Base-by-base conservation (phyloP, 805 yeast genomes). In the Saturnispora sekii region DNA sequence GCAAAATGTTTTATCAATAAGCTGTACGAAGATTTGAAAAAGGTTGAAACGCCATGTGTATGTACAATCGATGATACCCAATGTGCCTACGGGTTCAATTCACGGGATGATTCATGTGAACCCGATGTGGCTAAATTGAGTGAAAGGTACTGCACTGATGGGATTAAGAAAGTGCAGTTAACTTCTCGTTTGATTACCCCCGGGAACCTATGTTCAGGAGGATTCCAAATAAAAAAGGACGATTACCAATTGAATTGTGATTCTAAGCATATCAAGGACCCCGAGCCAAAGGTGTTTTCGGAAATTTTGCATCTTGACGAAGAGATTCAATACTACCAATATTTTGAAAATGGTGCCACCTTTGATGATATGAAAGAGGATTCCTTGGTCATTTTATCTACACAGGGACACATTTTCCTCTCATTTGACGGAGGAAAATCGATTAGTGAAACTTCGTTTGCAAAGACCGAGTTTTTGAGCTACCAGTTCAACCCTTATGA, bases 41-140 rank as follows among this genome's bases (percentile, higher is more conserved):
- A 68, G 8, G 54, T 58, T 21, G 77, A 74, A 48, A 81, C 74
- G 43, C 61, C 73, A 8, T 86, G 95, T 60, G 63, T 66, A 8
- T 86, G 96, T 65, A 62, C 76, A 0, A 70, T 65, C n/a, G 52
- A 55, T 5, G 95, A 87, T 58, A 79, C 73, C 49, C 94, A 85
- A 56, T 86, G 96, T 63, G 69, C 73, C 2, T 67, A 62, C 38
- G 81, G 80, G 16, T 77, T 73, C 51, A 52, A 55, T 8, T 64
- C 52, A 17, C 53, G 62, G 14, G 74, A 73, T 2, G 58, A 61
- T 2, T 32, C 41, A 4, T 85, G 95, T 66, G 70, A 69, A 35
- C 65, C 66, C 2, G 40, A 57, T 12, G 10, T 50, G 8, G 17
- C 34, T 14, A 46, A 30, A 17, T 51, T 35, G 38, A 51, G 50